Base-by-base conservation (phyloP, 805 yeast species). In the Candida saitoana region DNA sequence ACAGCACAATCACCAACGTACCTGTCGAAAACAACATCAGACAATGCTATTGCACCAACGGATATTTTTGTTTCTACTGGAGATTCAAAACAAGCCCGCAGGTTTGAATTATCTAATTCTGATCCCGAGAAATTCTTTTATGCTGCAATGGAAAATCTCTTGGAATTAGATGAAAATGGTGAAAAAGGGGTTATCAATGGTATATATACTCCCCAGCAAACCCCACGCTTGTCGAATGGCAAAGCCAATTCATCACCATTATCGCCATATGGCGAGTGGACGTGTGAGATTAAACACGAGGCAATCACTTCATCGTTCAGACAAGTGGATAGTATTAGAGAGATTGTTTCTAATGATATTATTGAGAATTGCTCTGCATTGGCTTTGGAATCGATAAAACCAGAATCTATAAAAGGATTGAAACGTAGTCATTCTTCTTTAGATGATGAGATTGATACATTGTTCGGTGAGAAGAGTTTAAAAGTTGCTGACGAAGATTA, bases 61-160 rank as follows among this genome's bases (percentile, higher is more conserved):
- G 49, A 55, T 39, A 52, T 59, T 15, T 58, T 58, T 45, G 49
- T 51, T 36, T 56, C 56, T 20, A 45, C 51, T 18, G 55, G 61
- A 17, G 81, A 76, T 49, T 54, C 64, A 11, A 71, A 69, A 45
- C 59, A 74, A 46, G 63, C 63, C 36, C 69, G 61, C 45, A 59
- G 82, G 41, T 63, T 77, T 34, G 77, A 71, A 39, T 61, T 77
- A 34, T 71, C 74, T 1, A 56, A 56, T 39, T 45, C 56, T 17
- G 76, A 77, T 50, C 76, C 81, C 0, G 68, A 71, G 35, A 59
- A 62, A 40, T 78, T 74, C 53, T 73, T 77, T 49, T 63, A 70
- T 36, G 74, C 79, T 0, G 72, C 80, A 2, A 60, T 78, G 41
- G 70, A 78, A 6, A 77, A 77, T 52, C 59, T 74, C 29, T 60